Evolutionary conservation across 768 basidiomycete genomes (phyloP).

Genomic region (Ephemerocybe angulata): DNA sequence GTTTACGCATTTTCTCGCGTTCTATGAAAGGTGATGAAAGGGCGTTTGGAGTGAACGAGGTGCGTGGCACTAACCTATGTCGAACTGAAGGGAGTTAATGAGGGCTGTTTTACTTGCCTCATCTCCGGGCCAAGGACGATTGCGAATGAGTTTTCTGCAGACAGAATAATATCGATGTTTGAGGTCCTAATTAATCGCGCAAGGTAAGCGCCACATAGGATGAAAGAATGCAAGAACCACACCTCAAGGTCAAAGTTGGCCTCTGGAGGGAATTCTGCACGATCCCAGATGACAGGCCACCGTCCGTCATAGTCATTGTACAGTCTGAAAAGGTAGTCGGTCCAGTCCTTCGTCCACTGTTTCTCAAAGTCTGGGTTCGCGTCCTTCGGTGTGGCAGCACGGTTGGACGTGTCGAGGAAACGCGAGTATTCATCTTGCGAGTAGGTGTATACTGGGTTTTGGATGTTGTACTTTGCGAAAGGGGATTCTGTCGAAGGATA

Average conservation of each 20-base stretch:
- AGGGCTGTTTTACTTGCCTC: constrained; percentile 65
- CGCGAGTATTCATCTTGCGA: constrained; percentile 83
- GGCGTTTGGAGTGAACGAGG: neutral
- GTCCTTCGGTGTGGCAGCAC: neutral
- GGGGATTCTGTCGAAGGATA: constrained; percentile 52
- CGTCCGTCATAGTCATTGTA: constrained; percentile 81
- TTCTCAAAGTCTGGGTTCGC: constrained; percentile 43
- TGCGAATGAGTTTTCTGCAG: constrained; percentile 83
- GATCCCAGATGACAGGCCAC: constrained; percentile 87
- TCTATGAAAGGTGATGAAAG: constrained; percentile 40
- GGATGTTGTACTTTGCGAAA: constrained; percentile 82
- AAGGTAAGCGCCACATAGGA: neutral
- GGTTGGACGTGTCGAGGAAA: constrained; percentile 44
- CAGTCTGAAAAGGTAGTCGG: constrained; percentile 83
- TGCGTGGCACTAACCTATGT: constrained; percentile 58
- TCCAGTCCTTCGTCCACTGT: constrained; percentile 92
- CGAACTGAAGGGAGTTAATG: constrained; percentile 74
- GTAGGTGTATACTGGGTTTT: constrained; percentile 63
- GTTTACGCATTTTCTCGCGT: constrained; percentile 83
- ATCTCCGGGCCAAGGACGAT: constrained; percentile 81
- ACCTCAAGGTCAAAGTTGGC: constrained; percentile 57
- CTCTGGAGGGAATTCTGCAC: constrained; percentile 64
- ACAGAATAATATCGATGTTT: constrained; percentile 94
- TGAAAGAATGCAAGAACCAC: too few relatives aligned
- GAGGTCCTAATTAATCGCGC: constrained; percentile 58